Base-by-base conservation (phyloP, 129 eudicot species). In the Chrysanthemum lavandulifolium region DNA sequence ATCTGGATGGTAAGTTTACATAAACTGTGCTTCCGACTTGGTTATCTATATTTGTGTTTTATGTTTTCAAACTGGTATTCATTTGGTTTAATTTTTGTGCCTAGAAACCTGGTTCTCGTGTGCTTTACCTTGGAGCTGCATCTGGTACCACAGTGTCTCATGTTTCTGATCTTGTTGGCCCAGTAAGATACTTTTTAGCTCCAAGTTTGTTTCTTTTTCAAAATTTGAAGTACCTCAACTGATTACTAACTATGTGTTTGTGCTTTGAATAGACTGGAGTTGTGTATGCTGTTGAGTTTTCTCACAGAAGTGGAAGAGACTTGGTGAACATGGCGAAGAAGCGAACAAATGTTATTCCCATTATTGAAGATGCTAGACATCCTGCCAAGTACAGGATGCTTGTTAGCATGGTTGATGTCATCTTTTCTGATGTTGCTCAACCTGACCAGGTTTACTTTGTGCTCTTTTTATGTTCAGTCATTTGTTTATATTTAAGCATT, bases 351-450 rank as follows among this genome's bases (percentile, higher is more conserved):
- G 93, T 94, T 61, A 90, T 94, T 27, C 98, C 98, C 12, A 94
- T 94, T 51, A 94, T 94, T 69, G 98, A 94, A 73, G 98, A 94
- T 86, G 98, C 98, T 13, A 87, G 98, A 69, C 97, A 94, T 88
- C 98, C 98, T 31, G 91, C 96, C 54, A 94, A 90, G 78, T 94
- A 94, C 76, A 86, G 98, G 43, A 90, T 94, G 97, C 93, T 94
- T 72, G 97, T 94, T 65, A 89, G 89, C 21, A 94, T 94, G 97
- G 98, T 94, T 56, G 98, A 94, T 88, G 98, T 94, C 19, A 82
- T 94, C 13, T 94, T 94, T 78, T 87, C 97, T 78, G 97, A 94
- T 84, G 98, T 94, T 94, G 98, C 98, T 68, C 98, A 94, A 79
- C 98, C 98, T 66, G 97, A 94, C 71, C 97, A 94, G 96, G 98